Conservation (phyloP, 306 rosid species). For the Lathyrus aphaca region DNA sequence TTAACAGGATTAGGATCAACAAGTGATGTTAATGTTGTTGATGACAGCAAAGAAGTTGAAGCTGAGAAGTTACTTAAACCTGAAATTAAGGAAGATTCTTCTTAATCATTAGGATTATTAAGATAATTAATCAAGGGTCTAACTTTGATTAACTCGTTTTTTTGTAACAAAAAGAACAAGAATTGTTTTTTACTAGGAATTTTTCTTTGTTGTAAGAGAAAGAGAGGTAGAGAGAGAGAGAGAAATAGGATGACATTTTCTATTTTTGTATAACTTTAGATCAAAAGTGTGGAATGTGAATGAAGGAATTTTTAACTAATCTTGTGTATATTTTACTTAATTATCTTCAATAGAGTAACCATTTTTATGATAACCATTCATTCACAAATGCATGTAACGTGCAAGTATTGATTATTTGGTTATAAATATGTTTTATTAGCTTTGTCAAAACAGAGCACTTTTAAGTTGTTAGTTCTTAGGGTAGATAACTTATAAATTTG, state of each 20-base stretch:
- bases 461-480: too few species aligned
- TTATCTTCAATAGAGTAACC: not conserved
- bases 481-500: too few species aligned
- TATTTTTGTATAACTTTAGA: conserved; percentile 10
- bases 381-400: conserved; percentile 13
- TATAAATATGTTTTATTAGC: not conserved
- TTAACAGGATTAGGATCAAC: conserved; percentile 51
- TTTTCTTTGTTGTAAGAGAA: conserved; percentile 51
- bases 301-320: not conserved
- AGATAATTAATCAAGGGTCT: conserved; percentile 49
- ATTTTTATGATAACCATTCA: conserved; percentile 4
- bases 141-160: conserved; percentile 44
- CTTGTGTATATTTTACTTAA: not conserved
- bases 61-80: conserved; percentile 39
- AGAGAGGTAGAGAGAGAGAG: conserved; percentile 32
- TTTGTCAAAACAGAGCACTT: conserved; percentile 1
- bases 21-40: conserved; percentile 30
- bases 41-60: conserved; percentile 45
- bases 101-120: conserved; percentile 42
- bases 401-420: conserved; percentile 6
- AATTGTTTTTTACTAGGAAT: not conserved
- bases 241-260: conserved; percentile 37
- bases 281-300: not conserved
- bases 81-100: conserved; percentile 57
- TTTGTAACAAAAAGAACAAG: conserved; percentile 14